These are phyloP conservation scores for Scytalidium sp. DNA, from an alignment of 2,329 filamentous ascomycete species.

Conservation along the genomic window DNA sequence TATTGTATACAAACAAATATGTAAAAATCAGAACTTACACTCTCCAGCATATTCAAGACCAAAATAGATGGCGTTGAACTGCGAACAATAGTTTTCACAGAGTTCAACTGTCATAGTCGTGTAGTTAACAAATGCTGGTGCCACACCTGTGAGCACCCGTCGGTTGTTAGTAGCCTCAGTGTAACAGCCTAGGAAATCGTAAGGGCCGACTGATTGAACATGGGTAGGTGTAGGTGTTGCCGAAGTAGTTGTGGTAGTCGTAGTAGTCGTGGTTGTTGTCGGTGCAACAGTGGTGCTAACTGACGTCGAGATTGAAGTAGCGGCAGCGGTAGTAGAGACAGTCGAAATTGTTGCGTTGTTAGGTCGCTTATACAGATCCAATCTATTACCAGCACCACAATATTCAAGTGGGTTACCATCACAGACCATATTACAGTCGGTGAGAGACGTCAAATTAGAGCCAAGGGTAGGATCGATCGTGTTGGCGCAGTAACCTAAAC, in stretches of 20 bases:
- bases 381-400: constrained; percentile 20
- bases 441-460: not conserved
- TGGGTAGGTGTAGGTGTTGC: constrained; percentile 15
- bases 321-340: constrained; percentile 14
- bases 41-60: constrained; percentile 44
- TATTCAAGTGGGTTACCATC: constrained; percentile 17
- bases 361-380: too few species aligned
- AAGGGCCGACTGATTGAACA: constrained; percentile 13
- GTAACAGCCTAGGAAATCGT: constrained; percentile 26
- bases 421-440: not conserved
- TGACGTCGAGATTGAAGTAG: constrained; percentile 10
- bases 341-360: constrained; percentile 5
- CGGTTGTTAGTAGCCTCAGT: constrained; percentile 21
- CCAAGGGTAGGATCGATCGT: too few species aligned
- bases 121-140: constrained; percentile 4
- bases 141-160: too few species aligned
- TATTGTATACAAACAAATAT: too few species aligned
- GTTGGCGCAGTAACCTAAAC: too few species aligned
- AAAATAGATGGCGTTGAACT: constrained; percentile 33
- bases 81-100: constrained; percentile 3
- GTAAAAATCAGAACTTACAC: too few species aligned
- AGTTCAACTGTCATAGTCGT: constrained; percentile 6
- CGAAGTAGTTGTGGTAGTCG: constrained; percentile 4
- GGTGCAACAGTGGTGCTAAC: not conserved
- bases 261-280: not conserved